phyloP scores from a whole-genome alignment of 495 filamentous ascomycete genomes.

The Aspergillus steynii region DNA sequence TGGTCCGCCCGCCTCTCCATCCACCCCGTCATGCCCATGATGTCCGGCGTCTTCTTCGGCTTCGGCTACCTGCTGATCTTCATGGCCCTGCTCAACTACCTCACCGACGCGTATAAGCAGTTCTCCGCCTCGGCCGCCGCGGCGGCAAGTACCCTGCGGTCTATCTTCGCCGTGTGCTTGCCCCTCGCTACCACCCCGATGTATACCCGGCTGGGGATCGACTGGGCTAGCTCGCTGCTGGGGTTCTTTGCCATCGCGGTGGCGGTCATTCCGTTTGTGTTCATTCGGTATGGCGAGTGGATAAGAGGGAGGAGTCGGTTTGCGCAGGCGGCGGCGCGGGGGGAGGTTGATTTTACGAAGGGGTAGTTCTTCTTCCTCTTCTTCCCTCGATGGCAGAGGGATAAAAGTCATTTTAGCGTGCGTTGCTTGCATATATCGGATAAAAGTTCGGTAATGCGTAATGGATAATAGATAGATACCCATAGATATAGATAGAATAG shows the following conservation, averaged over 20 bases:
- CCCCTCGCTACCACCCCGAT: slow-evolving; percentile 58
- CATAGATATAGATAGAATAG: background rate
- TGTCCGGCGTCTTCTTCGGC: slow-evolving; percentile 50
- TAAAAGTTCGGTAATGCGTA: too few species aligned
- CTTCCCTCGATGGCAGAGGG: background rate
- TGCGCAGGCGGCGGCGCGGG: slow-evolving; percentile 4
- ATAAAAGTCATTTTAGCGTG: background rate
- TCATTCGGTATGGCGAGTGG: slow-evolving; percentile 34
- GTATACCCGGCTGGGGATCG: slow-evolving; percentile 57
- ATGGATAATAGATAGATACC: too few species aligned
- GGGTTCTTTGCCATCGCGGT: slow-evolving; percentile 42
- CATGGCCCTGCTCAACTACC: slow-evolving; percentile 49
- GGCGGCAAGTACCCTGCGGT: slow-evolving; percentile 40
- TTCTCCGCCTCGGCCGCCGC: slow-evolving; percentile 33
- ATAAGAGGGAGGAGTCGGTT: slow-evolving; percentile 29
- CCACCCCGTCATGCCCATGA: slow-evolving; percentile 48
- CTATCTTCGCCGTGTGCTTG: slow-evolving; percentile 56
- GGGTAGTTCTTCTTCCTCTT: background rate
- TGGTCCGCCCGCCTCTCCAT: slow-evolving; percentile 50
- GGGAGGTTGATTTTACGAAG: slow-evolving; percentile 1
- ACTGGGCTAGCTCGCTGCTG: slow-evolving; percentile 54
- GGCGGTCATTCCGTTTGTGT: slow-evolving; percentile 44
- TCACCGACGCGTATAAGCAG: slow-evolving; percentile 51
- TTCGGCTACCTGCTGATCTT: slow-evolving; percentile 52
- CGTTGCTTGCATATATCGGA: background rate